Evolutionary conservation across 352 stramenopile species (phyloP), one percentile per base, ranked within the genome.

Genomic region (Phytophthora citrophthora): DNA sequence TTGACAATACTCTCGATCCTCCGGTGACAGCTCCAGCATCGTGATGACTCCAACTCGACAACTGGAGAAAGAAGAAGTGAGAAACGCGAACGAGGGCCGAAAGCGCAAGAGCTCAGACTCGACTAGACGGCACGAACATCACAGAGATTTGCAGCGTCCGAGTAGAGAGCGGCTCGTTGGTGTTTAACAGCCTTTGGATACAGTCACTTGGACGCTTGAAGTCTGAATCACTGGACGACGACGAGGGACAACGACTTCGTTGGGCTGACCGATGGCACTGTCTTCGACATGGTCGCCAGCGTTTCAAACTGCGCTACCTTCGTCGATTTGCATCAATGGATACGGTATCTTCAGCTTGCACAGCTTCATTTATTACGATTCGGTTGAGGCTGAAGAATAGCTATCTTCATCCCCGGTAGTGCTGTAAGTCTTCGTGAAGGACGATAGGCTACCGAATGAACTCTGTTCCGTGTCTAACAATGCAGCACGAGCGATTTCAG

Each of bases 1-100:
- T 65, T 70, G 54, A 8, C 54, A 60, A 27, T 52, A 20, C n/a
- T 60, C 41, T 18, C 32, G 40, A 5, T 70, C 61, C 32, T 55
- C 48, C 2, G 39, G 40, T 39, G 61, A 70, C 20, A 70, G 18
- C 18, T 54, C 50, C 31, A 55, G 39, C 41, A 61, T 67, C 47
- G 11, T 20, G 46, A 55, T 34, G 48, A 34, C 32, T 18, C 16
- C 40, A 29, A 34, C 24, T 20, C 24, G 49, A n/a, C n/a, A 16
- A 57, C 32, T 55, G 34, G 50, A 57, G 36, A 57, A 57, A 39
- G 15, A 34, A 16, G 36, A 47, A 57, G 34, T 57, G 50, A 13
- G 20, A 53, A 53, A 40, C 27, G 27, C 46, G 46, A 53, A 53
- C 47, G 29, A 55, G 50, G 50, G 45, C 50, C 50, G 11, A 38